A percentile compares a stretch with the other conserved stretches of the same genome.
These are phyloP conservation scores for Pilobolus umbonatus DNA, from an alignment of 192 early-diverging fungal genomes.

Conservation along the genomic window DNA sequence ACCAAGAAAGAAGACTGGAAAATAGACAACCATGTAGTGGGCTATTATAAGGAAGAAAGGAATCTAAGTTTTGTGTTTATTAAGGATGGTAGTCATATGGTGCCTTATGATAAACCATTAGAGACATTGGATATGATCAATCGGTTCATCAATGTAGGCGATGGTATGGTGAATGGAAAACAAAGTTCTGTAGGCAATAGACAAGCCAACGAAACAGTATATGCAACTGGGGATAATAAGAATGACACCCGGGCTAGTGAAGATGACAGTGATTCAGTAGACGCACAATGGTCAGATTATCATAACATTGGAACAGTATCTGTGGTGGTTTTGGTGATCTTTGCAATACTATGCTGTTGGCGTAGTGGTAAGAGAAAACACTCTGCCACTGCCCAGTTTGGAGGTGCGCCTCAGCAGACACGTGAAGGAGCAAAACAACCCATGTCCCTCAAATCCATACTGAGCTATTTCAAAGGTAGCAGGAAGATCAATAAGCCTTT, in stretches of 20 bases:
- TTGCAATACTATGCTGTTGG: constrained; percentile 22
- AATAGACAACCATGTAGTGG: constrained; percentile 37
- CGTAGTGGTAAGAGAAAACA: background rate
- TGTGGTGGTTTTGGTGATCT: constrained; percentile 15
- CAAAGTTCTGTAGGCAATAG: constrained; percentile 19
- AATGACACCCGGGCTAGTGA: background rate
- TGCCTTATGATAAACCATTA: constrained; percentile 82
- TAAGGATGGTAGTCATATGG: constrained; percentile 86
- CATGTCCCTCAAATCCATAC: background rate
- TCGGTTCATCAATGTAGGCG: constrained; percentile 63
- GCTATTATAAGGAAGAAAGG: constrained; percentile 39
- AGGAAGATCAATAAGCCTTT: background rate
- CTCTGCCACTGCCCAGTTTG: background rate
- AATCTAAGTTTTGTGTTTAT: constrained; percentile 80
- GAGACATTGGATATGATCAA: constrained; percentile 83
- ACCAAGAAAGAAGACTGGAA: constrained; percentile 42
- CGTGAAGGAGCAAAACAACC: constrained; percentile 5
- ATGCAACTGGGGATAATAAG: constrained; percentile 24
- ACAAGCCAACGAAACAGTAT: background rate
- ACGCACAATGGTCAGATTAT: constrained; percentile 18
- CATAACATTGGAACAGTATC: constrained; percentile 21
- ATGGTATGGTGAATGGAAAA: constrained; percentile 10
- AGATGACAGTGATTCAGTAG: background rate
- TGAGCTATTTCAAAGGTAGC: background rate
- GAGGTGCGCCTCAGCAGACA: background rate